These are phyloP conservation scores for Metschnikowia picachoensis DNA, from an alignment of 805 yeast species.

Conservation along the genomic window DNA sequence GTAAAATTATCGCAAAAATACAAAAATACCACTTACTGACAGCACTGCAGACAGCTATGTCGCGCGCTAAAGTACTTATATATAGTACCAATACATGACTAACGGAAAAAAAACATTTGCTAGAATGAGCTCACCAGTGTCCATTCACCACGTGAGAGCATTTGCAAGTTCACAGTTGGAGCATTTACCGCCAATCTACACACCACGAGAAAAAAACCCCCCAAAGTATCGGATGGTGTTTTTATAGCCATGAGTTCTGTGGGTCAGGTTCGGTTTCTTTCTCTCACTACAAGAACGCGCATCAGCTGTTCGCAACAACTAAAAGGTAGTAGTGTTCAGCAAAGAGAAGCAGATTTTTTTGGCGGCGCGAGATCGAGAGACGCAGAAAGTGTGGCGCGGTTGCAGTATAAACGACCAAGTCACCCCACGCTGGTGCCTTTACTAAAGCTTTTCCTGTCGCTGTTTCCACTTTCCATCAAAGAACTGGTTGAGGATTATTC, in stretches of 20 bases:
- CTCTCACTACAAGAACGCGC: neutral
- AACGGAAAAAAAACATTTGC: no score
- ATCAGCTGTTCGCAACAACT: neutral
- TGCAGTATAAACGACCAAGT: constrained; percentile 48
- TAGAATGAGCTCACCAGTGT: no score
- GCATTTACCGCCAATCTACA: neutral
- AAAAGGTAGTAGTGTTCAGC: neutral
- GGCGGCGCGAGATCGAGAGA: neutral
- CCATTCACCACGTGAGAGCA: no score
- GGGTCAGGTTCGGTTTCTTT: constrained; percentile 1
- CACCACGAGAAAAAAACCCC: no score
- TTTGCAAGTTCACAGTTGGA: neutral
- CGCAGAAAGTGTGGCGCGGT: neutral
- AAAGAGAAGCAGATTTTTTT: neutral
- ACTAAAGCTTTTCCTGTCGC: constrained; percentile 45
- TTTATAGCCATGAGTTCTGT: constrained; percentile 2
- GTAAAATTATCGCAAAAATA: no score
- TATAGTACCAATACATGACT: no score
- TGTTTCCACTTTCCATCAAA: constrained; percentile 53
- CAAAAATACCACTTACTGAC: no score
- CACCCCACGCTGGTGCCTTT: constrained; percentile 69
- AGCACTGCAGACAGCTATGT: no score
- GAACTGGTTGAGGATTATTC: constrained; percentile 54
- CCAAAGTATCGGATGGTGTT: neutral
- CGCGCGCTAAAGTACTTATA: no score